Evolutionary conservation across 2,329 filamentous ascomycete genomes (phyloP).

Genomic region (Cordyceps pruinosa): DNA sequence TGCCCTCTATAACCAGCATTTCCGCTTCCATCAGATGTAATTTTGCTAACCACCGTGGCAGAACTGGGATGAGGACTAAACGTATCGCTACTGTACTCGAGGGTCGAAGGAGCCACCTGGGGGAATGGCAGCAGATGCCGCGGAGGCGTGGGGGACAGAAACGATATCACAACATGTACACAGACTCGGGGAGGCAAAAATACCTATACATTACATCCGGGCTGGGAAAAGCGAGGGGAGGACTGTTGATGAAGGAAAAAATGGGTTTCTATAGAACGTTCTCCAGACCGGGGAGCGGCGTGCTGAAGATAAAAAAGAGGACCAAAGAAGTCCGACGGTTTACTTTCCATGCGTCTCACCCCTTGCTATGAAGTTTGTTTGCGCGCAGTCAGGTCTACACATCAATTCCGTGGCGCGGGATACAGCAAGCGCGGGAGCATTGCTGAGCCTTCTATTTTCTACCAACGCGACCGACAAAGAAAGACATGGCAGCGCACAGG

Average conservation of each 20-base stretch:
- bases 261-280: not conserved
- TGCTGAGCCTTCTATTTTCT: too few relatives aligned
- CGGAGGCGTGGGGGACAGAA: not conserved
- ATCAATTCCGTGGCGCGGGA: too few relatives aligned
- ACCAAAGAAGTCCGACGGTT: constrained; percentile 11
- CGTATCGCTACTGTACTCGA: constrained; percentile 15
- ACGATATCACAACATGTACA: constrained; percentile 4
- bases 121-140: too few relatives aligned
- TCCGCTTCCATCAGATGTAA: not conserved
- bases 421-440: too few relatives aligned
- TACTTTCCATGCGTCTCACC: not conserved
- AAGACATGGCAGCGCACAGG: not conserved
- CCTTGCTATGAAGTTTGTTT: not conserved
- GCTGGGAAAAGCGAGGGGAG: not conserved
- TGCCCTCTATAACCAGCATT: not conserved
- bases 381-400: too few relatives aligned
- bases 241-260: constrained; percentile 6
- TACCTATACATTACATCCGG: not conserved
- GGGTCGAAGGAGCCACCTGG: too few relatives aligned
- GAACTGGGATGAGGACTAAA: constrained; percentile 60
- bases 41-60: constrained; percentile 19
- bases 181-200: constrained; percentile 4
- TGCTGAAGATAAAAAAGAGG: constrained; percentile 3
- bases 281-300: not conserved
- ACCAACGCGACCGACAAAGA: not conserved